Conservation (phyloP, 768 basidiomycete species). For the Pleurotus citrinopileatus region DNA sequence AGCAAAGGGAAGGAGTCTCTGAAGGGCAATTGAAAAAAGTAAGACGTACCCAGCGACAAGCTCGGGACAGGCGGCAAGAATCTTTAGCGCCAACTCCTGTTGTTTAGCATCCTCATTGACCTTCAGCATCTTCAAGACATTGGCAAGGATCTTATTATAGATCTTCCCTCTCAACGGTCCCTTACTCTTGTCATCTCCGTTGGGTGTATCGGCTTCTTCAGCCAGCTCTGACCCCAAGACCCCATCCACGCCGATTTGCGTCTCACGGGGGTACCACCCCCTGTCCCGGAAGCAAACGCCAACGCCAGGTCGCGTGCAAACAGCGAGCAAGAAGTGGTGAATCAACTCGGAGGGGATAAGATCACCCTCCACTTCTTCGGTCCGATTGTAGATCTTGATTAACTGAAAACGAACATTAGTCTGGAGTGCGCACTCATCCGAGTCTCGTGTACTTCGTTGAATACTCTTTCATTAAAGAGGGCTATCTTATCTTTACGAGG, state of each 20-base stretch:
- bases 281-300: conserved; percentile 87
- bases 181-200: conserved; percentile 25
- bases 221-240: conserved; percentile 11
- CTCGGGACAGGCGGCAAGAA: conserved; percentile 83
- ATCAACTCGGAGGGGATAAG: conserved; percentile 73
- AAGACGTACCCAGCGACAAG: conserved; percentile 68
- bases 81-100: conserved; percentile 79
- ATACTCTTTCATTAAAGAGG: conserved; percentile 64
- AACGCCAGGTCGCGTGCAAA: conserved; percentile 75
- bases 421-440: neutral
- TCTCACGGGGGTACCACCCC: conserved; percentile 87
- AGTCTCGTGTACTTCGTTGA: conserved; percentile 53
- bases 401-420: conserved; percentile 39
- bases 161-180: conserved; percentile 50
- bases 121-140: conserved; percentile 70
- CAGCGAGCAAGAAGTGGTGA: conserved; percentile 84
- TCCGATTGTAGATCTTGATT: conserved; percentile 70
- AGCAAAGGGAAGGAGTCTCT: neutral
- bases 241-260: conserved; percentile 22
- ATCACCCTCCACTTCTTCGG: conserved; percentile 45
- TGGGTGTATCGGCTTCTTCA: conserved; percentile 29
- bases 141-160: conserved; percentile 81
- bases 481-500: conserved; percentile 69
- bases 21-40: neutral
- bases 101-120: conserved; percentile 88